Evolutionary conservation across 176 grass and related monocot species (phyloP).

Genomic region (Poa annua): DNA sequence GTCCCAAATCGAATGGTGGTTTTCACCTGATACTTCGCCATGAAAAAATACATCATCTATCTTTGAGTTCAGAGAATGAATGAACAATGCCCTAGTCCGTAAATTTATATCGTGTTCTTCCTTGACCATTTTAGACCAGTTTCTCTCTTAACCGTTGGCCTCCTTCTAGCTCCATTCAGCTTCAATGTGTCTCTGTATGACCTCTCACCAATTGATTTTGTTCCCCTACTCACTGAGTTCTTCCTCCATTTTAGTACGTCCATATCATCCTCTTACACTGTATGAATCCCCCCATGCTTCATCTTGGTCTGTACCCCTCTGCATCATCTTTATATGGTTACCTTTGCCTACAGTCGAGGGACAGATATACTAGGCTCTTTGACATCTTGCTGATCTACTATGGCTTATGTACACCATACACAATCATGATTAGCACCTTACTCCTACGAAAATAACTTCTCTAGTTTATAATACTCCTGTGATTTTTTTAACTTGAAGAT

Average conservation of each 20-base stretch:
- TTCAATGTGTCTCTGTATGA: neutral
- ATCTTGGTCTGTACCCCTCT: slow-evolving; percentile 4
- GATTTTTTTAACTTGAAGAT: slow-evolving; percentile 35
- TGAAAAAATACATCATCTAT: neutral
- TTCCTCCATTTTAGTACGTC: neutral
- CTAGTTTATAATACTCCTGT: slow-evolving; percentile 2
- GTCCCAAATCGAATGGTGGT: too few relatives aligned
- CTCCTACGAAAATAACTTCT: neutral
- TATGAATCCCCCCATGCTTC: neutral
- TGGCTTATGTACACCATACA: neutral
- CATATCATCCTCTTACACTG: neutral
- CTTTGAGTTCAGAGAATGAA: slow-evolving; percentile 8
- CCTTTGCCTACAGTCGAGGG: neutral
- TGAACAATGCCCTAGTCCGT: neutral
- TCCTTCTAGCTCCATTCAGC: slow-evolving; percentile 8
- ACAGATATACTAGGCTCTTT: neutral
- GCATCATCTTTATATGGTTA: slow-evolving; percentile 1
- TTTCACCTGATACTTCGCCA: too few relatives aligned
- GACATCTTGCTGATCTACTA: neutral
- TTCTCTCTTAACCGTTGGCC: neutral
- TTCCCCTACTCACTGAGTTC: neutral
- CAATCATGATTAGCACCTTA: neutral
- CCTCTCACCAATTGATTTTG: too few relatives aligned
- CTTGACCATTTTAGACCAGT: slow-evolving; percentile 8
- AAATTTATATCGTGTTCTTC: neutral